A percentile compares a stretch with the other conserved stretches of the same genome.
These are phyloP conservation scores for Didymella arachidicola DNA, from an alignment of 2,329 filamentous ascomycete species.

Conservation along the genomic window DNA sequence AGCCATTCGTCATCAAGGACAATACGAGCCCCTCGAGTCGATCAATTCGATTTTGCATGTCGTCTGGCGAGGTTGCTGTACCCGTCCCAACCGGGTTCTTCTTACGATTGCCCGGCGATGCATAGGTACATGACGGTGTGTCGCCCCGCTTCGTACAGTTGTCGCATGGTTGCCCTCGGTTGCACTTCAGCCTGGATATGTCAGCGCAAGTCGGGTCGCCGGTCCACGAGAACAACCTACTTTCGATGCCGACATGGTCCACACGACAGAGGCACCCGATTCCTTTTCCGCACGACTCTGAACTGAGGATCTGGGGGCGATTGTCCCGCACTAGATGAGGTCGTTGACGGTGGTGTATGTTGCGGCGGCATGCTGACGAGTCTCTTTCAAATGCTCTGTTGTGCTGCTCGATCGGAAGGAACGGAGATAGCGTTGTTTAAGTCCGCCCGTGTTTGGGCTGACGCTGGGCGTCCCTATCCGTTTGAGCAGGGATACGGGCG, in stretches of 20 bases:
- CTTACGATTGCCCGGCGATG: constrained; percentile 71
- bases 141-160: constrained; percentile 92
- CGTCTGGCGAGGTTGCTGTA: constrained; percentile 74
- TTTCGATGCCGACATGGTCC: constrained; percentile 91
- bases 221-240: constrained; percentile 58
- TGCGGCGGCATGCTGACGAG: constrained; percentile 67
- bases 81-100: constrained; percentile 68
- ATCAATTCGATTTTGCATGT: constrained; percentile 99
- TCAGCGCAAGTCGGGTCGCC: constrained; percentile 23
- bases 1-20: constrained; percentile 90
- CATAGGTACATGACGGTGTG: constrained; percentile 84
- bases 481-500: neutral
- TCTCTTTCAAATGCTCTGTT: neutral
- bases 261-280: constrained; percentile 89
- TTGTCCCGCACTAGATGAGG: constrained; percentile 76
- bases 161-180: constrained; percentile 87
- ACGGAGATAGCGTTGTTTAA: constrained; percentile 35
- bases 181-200: constrained; percentile 78
- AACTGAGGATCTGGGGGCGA: constrained; percentile 89
- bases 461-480: neutral
- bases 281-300: constrained; percentile 88
- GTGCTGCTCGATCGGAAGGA: constrained; percentile 15
- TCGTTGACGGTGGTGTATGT: constrained; percentile 75
- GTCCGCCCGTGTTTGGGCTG: constrained; percentile 24
- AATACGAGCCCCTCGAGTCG: constrained; percentile 90